These are phyloP conservation scores for Hemisphaericaspora subhashii DNA, from an alignment of 1,139 yeast species.

Conservation along the genomic window DNA sequence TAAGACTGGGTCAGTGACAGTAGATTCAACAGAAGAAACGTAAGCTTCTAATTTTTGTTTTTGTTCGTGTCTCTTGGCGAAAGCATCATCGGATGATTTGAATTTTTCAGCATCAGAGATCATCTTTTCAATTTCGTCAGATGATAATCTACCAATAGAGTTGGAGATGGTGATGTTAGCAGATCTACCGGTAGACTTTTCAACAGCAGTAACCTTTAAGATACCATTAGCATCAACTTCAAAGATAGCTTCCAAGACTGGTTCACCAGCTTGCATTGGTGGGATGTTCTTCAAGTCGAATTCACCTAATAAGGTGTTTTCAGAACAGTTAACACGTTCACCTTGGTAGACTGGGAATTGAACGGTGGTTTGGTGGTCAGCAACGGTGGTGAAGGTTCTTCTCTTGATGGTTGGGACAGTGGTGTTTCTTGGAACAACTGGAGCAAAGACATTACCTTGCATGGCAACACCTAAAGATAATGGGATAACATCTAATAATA, in stretches of 20 bases:
- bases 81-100: constrained; percentile 98
- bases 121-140: constrained; percentile 98
- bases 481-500: constrained; percentile 97
- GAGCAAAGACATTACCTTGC: constrained; percentile 99
- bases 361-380: constrained; percentile 99
- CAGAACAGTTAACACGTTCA: constrained; percentile 99
- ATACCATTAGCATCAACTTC: constrained; percentile 99
- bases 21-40: constrained; percentile 95
- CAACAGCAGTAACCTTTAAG: constrained; percentile 99
- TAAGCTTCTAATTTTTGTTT: constrained; percentile 99
- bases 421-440: constrained; percentile 99
- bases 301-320: constrained; percentile 99
- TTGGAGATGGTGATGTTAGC: constrained; percentile 99
- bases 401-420: constrained; percentile 99
- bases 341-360: constrained; percentile 99
- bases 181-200: constrained; percentile 98
- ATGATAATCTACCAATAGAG: constrained; percentile 98
- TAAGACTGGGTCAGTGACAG: constrained; percentile 97
- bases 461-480: constrained; percentile 99
- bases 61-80: constrained; percentile 99
- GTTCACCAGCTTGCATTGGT: constrained; percentile 99
- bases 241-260: constrained; percentile 98
- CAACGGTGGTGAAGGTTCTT: constrained; percentile 99
- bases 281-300: constrained; percentile 99
- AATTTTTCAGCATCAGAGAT: constrained; percentile 97